Base-by-base conservation (phyloP, 1,284 basidiomycete species). In the Malassezia nana region DNA sequence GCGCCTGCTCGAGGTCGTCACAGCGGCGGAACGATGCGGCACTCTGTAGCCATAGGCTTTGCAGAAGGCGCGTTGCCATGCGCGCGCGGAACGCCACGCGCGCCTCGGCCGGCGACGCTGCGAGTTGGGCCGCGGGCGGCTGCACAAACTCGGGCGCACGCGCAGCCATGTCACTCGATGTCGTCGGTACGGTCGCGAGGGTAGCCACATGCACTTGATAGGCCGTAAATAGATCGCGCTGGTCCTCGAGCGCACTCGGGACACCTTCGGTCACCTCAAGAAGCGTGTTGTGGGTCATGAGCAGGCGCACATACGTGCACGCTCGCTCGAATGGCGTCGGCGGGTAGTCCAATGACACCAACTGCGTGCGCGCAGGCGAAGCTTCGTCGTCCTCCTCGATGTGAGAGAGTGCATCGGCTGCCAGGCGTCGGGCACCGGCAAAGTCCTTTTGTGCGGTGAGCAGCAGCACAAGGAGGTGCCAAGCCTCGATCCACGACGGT, bases 1-100 rank as follows among this genome's bases (percentile, higher is more conserved):
- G 82, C 2, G 87, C 83, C 69, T 96, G 88, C 56, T 91, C 87
- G 51, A 87, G 81, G 76, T 91, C 90, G 9, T 86, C 86, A 44
- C 85, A 78, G 52, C 92, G 78, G 29, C 94, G 80, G 78, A 95
- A 98, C 0, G 87, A 91, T 4, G 94, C 90, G 0, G 92, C 89
- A 2, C 84, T 86, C 80, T 89, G 86, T 6, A 96, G 77, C 92
- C 92, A 99, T 18, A 96, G 77, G 63, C 89, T 83, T 52, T 85
- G 87, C 52, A 96, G 77, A n/a, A 64, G 42, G 16, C 63, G 59
- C 18, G 70, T 75, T 20, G 59, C 61, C 15, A 30, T 10, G 7
- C 26, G 40, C 33, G 22, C 31, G 1, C 46, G 39, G 18, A 54
- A 47, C 28, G 61, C 59, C 39, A 42, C 42, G 10, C 60, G 60